A percentile compares a stretch with the other conserved stretches of the same genome.
Evolutionary conservation across 768 basidiomycete genomes (phyloP).

Genomic region (Boletus rufocinnamomeus): DNA sequence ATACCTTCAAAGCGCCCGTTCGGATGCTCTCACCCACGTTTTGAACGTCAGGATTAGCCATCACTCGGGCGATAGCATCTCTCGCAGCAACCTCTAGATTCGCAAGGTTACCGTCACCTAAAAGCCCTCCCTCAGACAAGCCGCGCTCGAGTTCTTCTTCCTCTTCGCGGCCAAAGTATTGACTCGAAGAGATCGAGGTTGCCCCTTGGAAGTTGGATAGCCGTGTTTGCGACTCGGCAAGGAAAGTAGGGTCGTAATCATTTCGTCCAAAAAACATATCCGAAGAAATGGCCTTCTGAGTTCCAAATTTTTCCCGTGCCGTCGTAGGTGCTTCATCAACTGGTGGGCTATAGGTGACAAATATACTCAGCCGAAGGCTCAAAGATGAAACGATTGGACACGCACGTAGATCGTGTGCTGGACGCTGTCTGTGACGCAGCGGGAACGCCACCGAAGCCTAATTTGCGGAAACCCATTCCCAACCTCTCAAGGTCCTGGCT

Average conservation of each 20-base stretch:
- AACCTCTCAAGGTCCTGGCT: constrained; percentile 55
- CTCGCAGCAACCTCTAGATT: constrained; percentile 65
- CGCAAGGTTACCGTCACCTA: constrained; percentile 52
- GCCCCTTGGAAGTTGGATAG: constrained; percentile 88
- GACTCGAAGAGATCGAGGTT: constrained; percentile 89
- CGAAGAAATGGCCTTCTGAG: constrained; percentile 94
- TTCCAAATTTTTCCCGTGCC: constrained; percentile 89
- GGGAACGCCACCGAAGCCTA: constrained; percentile 86
- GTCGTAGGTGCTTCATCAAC: constrained; percentile 67
- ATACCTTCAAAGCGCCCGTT: constrained; percentile 78
- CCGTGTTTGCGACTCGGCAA: constrained; percentile 78
- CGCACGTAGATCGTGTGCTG: constrained; percentile 44
- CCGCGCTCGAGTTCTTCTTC: constrained; percentile 50
- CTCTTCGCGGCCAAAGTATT: constrained; percentile 95
- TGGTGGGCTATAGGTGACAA: constrained; percentile 21
- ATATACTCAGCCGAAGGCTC: constrained; percentile 1
- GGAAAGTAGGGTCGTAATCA: constrained; percentile 72
- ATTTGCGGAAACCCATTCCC: constrained; percentile 71
- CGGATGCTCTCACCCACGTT: constrained; percentile 79
- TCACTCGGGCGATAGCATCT: constrained; percentile 71
- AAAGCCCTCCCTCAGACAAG: constrained; percentile 56
- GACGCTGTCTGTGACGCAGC: constrained; percentile 56
- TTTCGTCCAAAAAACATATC: constrained; percentile 97
- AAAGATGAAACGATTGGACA: background rate
- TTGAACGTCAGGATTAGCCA: constrained; percentile 88